Evolutionary conservation across 768 basidiomycete genomes (phyloP).

Genomic region (Calocera viscosa): DNA sequence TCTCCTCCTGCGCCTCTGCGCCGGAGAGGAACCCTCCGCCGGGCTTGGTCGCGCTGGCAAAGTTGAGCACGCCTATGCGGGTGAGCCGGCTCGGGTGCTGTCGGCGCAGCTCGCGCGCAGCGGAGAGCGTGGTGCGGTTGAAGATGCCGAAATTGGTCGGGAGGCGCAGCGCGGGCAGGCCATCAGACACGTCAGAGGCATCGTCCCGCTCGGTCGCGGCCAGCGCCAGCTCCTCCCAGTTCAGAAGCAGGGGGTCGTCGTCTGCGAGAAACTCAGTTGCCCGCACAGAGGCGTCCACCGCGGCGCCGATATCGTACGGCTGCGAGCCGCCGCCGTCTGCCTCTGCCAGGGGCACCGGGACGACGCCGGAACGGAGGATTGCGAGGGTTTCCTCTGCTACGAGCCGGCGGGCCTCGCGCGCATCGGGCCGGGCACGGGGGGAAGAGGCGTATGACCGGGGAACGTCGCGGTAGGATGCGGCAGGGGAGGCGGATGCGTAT

Average conservation of each 20-base stretch:
- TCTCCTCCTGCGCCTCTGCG: slow-evolving; percentile 69
- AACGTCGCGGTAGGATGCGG: background rate
- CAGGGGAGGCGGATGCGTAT: background rate
- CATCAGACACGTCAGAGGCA: background rate
- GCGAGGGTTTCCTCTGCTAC: background rate
- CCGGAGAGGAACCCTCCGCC: slow-evolving; percentile 67
- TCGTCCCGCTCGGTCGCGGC: background rate
- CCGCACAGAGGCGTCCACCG: background rate
- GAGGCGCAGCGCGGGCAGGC: background rate
- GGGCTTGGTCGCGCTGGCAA: slow-evolving; percentile 48
- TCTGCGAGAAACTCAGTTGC: background rate
- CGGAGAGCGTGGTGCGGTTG: slow-evolving; percentile 6
- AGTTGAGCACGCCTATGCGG: slow-evolving; percentile 27
- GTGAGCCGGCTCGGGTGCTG: background rate
- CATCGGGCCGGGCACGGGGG: background rate
- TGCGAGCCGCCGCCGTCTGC: background rate
- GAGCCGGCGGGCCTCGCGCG: background rate
- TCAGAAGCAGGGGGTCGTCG: background rate
- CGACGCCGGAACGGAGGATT: background rate
- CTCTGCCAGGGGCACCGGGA: background rate
- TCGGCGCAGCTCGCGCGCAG: background rate
- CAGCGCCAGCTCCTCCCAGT: slow-evolving; percentile 4
- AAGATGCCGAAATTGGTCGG: slow-evolving; percentile 3
- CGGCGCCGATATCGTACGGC: background rate
- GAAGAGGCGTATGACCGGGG: background rate